Evolutionary conservation across 768 basidiomycete genomes (phyloP).

Genomic region (Clathrus columnatus): DNA sequence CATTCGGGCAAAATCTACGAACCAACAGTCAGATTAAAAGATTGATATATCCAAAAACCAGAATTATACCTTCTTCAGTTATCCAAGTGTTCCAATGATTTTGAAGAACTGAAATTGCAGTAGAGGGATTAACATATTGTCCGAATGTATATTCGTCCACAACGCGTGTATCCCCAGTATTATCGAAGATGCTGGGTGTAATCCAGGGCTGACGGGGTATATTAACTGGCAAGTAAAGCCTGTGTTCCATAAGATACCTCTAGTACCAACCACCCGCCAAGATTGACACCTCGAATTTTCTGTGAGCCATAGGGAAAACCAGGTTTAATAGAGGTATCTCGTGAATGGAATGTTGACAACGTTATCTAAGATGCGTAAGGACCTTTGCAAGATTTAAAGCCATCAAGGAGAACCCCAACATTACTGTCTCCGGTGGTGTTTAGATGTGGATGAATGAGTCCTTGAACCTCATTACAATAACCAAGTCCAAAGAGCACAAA

Average conservation of each 20-base stretch:
- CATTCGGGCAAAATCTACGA: slow-evolving; percentile 59
- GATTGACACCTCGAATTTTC: slow-evolving; percentile 77
- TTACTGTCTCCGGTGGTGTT: too few species aligned
- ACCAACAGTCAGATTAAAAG: neutral
- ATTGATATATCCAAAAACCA: neutral
- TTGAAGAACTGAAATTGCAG: slow-evolving; percentile 43
- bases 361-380: neutral
- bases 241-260: slow-evolving; percentile 26
- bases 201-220: slow-evolving; percentile 53
- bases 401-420: neutral
- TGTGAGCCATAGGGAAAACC: slow-evolving; percentile 66
- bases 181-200: slow-evolving; percentile 66
- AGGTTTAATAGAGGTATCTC: slow-evolving; percentile 30
- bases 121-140: slow-evolving; percentile 43
- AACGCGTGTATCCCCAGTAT: slow-evolving; percentile 47
- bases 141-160: slow-evolving; percentile 78
- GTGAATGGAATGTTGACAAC: neutral
- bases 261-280: slow-evolving; percentile 58
- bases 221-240: slow-evolving; percentile 3
- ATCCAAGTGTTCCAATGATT: slow-evolving; percentile 76
- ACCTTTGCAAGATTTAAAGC: too few species aligned
- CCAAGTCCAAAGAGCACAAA: too few species aligned
- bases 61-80: slow-evolving; percentile 43
- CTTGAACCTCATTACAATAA: too few species aligned
- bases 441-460: too few species aligned